A percentile compares a stretch with the other conserved stretches of the same genome.
Evolutionary conservation across 768 basidiomycete genomes (phyloP).

Genomic region (Coprinopsis marcescibilis): DNA sequence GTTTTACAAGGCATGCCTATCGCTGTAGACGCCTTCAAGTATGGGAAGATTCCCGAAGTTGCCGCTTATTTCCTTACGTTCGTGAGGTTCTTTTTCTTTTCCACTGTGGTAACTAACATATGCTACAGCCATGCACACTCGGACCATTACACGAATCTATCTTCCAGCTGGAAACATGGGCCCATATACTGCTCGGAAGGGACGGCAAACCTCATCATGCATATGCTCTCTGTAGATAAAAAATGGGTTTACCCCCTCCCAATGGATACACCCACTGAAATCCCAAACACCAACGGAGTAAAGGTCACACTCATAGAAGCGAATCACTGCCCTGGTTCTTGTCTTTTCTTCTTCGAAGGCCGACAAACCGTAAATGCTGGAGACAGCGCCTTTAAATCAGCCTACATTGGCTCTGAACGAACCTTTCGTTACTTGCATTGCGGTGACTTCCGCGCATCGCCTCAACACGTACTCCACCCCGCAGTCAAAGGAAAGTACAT

Average conservation of each 20-base stretch:
- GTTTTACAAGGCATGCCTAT: constrained; percentile 95
- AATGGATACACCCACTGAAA: constrained; percentile 64
- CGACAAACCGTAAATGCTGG: constrained; percentile 85
- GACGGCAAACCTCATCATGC: constrained; percentile 87
- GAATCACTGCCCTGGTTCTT: constrained; percentile 97
- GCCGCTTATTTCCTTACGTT: constrained; percentile 92
- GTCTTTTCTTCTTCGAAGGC: constrained; percentile 91
- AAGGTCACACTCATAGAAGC: constrained; percentile 93
- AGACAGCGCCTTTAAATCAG: constrained; percentile 70
- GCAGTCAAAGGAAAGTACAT: constrained; percentile 74
- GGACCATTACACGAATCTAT: constrained; percentile 92
- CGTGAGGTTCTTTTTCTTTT: constrained; percentile 9
- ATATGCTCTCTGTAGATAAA: constrained; percentile 84
- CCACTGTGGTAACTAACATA: constrained; percentile 1
- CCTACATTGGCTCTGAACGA: constrained; percentile 60
- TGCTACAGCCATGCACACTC: constrained; percentile 87
- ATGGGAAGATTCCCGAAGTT: constrained; percentile 85
- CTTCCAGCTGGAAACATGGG: constrained; percentile 81
- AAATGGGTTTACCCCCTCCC: constrained; percentile 89
- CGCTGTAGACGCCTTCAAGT: constrained; percentile 95
- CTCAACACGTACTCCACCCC: constrained; percentile 81
- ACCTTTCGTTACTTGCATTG: constrained; percentile 91
- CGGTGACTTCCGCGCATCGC: constrained; percentile 90
- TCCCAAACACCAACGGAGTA: constrained; percentile 83
- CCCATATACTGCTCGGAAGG: constrained; percentile 95